A percentile compares a stretch with the other conserved stretches of the same genome.
Conservation (phyloP, 2,329 filamentous ascomycete species). For the Cyclaneusma minus region DNA sequence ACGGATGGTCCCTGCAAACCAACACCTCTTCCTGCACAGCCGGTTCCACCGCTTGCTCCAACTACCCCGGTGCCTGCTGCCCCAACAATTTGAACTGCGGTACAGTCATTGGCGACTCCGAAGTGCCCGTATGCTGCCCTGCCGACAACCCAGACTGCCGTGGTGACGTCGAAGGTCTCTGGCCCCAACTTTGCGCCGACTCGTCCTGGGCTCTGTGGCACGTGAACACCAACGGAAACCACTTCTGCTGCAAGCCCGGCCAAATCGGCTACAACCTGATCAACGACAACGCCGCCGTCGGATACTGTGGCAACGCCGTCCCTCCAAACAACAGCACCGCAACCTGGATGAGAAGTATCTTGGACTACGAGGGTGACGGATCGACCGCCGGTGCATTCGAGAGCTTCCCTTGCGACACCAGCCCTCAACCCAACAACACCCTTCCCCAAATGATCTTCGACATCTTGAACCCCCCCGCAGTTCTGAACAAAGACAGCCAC, state of each 20-base stretch:
- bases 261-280: conserved; percentile 2
- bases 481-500: background rate
- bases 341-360: conserved; percentile 1
- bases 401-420: conserved; percentile 2
- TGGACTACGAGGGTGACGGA: conserved; percentile 3
- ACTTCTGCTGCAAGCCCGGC: conserved; percentile 3
- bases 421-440: background rate
- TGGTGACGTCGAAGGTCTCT: conserved; percentile 3
- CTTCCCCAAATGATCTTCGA: background rate
- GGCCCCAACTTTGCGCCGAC: conserved; percentile 1
- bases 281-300: conserved; percentile 1
- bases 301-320: conserved; percentile 2
- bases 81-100: conserved; percentile 1
- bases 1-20: conserved; percentile 3
- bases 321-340: conserved; percentile 1
- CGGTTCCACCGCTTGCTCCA: background rate
- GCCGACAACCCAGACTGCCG: conserved; percentile 3
- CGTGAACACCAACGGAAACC: conserved; percentile 4
- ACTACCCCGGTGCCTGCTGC: conserved; percentile 2
- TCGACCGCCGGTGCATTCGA: background rate
- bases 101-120: conserved; percentile 1
- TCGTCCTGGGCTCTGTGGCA: conserved; percentile 3
- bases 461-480: conserved; percentile 1
- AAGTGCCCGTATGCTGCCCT: conserved; percentile 3
- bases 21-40: conserved; percentile 2